Evolutionary conservation across 2,329 filamentous ascomycete species (phyloP), one percentile per base, ranked within the genome.

Genomic region (Chaetomiaceae sp.): DNA sequence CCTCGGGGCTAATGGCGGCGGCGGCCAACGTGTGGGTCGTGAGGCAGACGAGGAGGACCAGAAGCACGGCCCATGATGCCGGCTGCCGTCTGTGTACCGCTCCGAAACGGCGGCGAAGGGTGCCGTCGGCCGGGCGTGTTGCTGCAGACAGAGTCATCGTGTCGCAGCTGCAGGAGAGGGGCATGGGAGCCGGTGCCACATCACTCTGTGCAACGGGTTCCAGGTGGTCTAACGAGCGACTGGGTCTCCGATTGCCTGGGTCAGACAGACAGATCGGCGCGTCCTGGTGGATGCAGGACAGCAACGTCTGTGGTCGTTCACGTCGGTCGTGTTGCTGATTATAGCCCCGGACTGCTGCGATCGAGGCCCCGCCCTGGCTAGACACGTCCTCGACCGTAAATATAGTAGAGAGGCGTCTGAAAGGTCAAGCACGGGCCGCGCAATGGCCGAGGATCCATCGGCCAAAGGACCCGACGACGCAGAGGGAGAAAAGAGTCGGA

Each of bases 51-150:
- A 61, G 26, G 14, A 59, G 9, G 18, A 52, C 41, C 18, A 56
- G 27, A 6, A 58, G 42, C 18, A 42, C 34, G 15, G 53, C 38
- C 63, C 63, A 63, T 56, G 51, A 55, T 53, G 58, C 56, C 52
- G 58, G 51, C 47, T 54, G 55, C 37, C 45, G 44, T 26, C 24
- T 22, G 38, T 24, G 20, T 22, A 14, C 8, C 14, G 38, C 38
- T 42, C 46, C 45, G 38, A 48, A 42, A 26, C 26, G 35, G 43
- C 41, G 38, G 37, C 26, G n/a, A n/a, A n/a, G n/a, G n/a, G n/a
- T n/a, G n/a, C n/a, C n/a, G n/a, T n/a, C n/a, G n/a, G n/a, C 22
- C 44, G 51, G 43, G 32, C 51, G 38, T 38, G 46, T 37, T n/a
- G 22, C 19, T 47, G 48, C 38, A 37, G 34, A 18, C 40, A 52